Evolutionary conservation across 2,329 filamentous ascomycete genomes (phyloP), one percentile per base, ranked within the genome.

Genomic region (Trichophyton schoenleinii): DNA sequence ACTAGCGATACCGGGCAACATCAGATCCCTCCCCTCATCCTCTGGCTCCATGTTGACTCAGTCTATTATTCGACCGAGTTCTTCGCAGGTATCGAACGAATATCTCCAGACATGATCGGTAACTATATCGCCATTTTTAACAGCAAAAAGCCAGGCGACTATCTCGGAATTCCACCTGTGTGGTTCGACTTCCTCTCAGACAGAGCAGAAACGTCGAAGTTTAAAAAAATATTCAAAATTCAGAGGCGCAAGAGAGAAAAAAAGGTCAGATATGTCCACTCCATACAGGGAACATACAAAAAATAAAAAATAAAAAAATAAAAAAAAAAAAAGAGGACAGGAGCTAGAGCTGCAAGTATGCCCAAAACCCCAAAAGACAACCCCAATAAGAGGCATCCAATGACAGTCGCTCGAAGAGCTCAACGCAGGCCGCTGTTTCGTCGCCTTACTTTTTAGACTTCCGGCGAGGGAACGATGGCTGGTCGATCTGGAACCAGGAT

Each of bases 371-470:
- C 57, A 48, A 48, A 31, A 58, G n/a, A 42, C 55, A 58, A 53
- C 44, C 59, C 63, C 59, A 66, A 66, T 65, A 60, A 64, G 63
- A 70, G 72, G 71, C 71, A 71, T 69, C 71, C 71, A 73, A 73
- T 73, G 60, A 66, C 61, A 60, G 61, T 20, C 44, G 25, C 46
- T 62, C 66, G 65, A 63, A 67, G 66, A 67, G 68, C 67, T 70
- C 65, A 59, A 58, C 6, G 42, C 22, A 20, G 52, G 20, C 9
- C 15, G 53, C 60, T 61, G 60, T 58, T 53, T 49, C 67, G 66
- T 70, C 68, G 68, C 69, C 67, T 70, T 66, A 67, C 68, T 67
- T 68, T 70, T 67, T 67, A 63, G 61, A 64, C 67, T 70, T 65
- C 55, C 38, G 55, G 55, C 31, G 55, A 58, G 34, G 15, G 55